Percentiles rank a stretch among this genome's conserved stretches.
Evolutionary conservation across 805 yeast species (phyloP).

Genomic region (Yamadazyma tumulicola): DNA sequence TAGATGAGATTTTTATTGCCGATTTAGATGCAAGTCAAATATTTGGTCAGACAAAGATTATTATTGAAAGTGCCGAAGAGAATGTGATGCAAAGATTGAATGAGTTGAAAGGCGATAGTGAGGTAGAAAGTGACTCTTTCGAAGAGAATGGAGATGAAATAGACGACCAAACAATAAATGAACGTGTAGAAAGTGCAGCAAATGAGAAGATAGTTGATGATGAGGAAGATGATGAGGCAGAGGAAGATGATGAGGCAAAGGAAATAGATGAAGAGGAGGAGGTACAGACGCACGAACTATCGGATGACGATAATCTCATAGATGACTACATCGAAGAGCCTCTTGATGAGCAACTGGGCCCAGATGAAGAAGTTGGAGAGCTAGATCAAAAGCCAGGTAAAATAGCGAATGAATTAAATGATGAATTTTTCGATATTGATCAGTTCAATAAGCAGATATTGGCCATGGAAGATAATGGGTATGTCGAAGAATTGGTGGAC

Average conservation of each 20-base stretch:
- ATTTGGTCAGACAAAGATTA: constrained; percentile 88
- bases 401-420: constrained; percentile 48
- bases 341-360: constrained; percentile 13
- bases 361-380: constrained; percentile 17
- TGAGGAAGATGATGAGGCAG: constrained; percentile 20
- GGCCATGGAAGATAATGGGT: constrained; percentile 42
- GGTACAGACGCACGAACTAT: too few species aligned
- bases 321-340: constrained; percentile 21
- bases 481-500: constrained; percentile 41
- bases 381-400: constrained; percentile 19
- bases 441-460: constrained; percentile 76
- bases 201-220: constrained; percentile 19
- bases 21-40: constrained; percentile 90
- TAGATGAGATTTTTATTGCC: constrained; percentile 79
- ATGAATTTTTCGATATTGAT: constrained; percentile 80
- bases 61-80: constrained; percentile 74
- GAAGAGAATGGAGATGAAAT: constrained; percentile 16
- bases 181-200: constrained; percentile 23
- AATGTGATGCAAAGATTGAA: constrained; percentile 57
- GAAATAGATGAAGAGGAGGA: constrained; percentile 13
- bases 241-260: constrained; percentile 18
- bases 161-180: constrained; percentile 20
- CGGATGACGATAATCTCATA: constrained; percentile 1
- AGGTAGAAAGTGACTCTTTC: constrained; percentile 22
- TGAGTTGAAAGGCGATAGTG: constrained; percentile 38